Conservation (phyloP, 1,284 basidiomycete species). For the Ceratobasidium sp. region DNA sequence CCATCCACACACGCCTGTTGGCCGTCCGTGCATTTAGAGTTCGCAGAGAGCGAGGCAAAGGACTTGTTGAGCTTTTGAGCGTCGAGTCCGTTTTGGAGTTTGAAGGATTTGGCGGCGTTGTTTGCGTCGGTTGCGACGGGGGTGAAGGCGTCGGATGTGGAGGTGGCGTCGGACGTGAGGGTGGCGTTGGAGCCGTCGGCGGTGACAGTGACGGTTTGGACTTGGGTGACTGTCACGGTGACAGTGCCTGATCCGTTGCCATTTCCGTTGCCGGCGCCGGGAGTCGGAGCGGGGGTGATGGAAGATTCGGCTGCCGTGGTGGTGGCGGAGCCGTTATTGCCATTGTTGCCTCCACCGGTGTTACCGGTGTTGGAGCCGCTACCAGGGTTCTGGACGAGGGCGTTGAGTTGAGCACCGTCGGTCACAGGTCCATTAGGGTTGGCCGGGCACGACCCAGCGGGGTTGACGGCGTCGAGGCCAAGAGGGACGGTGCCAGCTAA, state of each 20-base stretch:
- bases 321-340: neutral
- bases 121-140: neutral
- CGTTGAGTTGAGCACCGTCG: conserved; percentile 64
- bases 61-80: conserved; percentile 44
- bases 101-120: conserved; percentile 23
- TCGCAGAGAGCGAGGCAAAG: conserved; percentile 44
- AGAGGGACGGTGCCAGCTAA: conserved; percentile 59
- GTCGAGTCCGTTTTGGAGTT: conserved; percentile 43
- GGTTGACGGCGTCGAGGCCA: conserved; percentile 58
- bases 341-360: conserved; percentile 6
- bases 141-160: neutral
- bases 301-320: neutral
- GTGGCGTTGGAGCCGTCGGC: neutral
- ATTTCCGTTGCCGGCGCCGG: neutral
- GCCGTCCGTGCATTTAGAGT: conserved; percentile 51
- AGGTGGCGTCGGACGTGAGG: neutral
- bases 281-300: neutral
- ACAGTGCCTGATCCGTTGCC: neutral
- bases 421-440: conserved; percentile 57
- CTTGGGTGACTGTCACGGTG: conserved; percentile 16
- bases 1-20: conserved; percentile 60
- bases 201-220: conserved; percentile 33
- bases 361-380: neutral
- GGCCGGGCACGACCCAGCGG: conserved; percentile 64
- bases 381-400: conserved; percentile 60